phyloP scores from a whole-genome alignment of 495 filamentous ascomycete species.

The Penicillium egyptiacum region DNA sequence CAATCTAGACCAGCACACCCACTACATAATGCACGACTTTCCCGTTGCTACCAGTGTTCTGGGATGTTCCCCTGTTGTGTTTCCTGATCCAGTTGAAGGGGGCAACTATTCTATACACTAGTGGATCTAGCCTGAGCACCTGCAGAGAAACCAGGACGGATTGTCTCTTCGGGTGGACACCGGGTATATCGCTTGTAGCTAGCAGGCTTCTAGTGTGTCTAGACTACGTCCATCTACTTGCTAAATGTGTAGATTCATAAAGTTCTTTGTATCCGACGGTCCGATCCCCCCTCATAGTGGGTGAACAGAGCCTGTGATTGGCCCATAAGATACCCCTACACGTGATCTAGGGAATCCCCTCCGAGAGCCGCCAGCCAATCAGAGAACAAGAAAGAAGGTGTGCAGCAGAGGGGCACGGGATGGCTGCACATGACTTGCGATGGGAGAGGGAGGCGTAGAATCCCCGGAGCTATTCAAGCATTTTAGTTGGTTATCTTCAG shows the following conservation, averaged over 20 bases:
- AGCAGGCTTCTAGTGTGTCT: neutral
- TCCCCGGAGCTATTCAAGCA: neutral
- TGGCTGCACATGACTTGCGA: constrained; percentile 42
- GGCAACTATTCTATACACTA: neutral
- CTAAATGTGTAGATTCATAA: neutral
- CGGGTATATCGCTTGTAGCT: neutral
- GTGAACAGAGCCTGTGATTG: constrained; percentile 4
- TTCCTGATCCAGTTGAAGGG: neutral
- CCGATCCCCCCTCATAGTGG: constrained; percentile 1
- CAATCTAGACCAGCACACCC: constrained; percentile 1
- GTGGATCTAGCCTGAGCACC: neutral
- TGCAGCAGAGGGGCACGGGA: constrained; percentile 43
- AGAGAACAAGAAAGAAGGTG: constrained; percentile 1
- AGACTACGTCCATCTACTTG: neutral
- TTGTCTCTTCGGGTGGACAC: neutral
- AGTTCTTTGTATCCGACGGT: constrained; percentile 6
- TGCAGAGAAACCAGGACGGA: constrained; percentile 4
- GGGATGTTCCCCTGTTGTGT: constrained; percentile 3
- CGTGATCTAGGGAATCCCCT: constrained; percentile 32
- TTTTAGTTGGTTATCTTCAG: constrained; percentile 14
- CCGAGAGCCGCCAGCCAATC: constrained; percentile 35
- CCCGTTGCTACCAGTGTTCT: neutral
- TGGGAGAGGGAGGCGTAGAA: constrained; percentile 4
- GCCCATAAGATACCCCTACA: constrained; percentile 2
- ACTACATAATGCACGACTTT: neutral